Evolutionary conservation across 441 rosid genomes (phyloP), one percentile per base, ranked within the genome.

Genomic region (Omphalea diandra): DNA sequence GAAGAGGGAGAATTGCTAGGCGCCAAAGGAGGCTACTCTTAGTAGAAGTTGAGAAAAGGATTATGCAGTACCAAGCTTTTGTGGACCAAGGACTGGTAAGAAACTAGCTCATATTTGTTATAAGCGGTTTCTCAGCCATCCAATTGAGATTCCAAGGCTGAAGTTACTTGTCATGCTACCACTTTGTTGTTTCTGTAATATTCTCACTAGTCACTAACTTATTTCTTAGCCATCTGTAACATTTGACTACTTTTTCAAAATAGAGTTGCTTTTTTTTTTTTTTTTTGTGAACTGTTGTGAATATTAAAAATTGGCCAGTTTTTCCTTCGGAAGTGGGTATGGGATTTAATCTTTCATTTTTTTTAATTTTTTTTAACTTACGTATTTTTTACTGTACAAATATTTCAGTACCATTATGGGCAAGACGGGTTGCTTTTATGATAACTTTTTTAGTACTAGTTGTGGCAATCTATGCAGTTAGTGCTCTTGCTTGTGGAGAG

Each of bases 1-100:
- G 99, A 66, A 85, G 92, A 73, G 99, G 98, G 69, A 90, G 90
- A 82, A 75, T 84, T 60, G 96, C 98, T 65, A 85, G 93, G 66
- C 80, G 78, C n/a, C 96, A 89, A 52, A 90, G 99, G 84, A 90
- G 97, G 80, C 83, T 94, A 61, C 87, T 91, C 57, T 75, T 92
- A 52, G 90, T 84, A 70, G 98, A 90, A 79, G 86, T 94, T 44
- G 98, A 94, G 81, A 90, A 83, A 86, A 85, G 84, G 69, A 88
- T 94, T 68, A 80, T 87, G 88, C 90, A 86, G 77, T 87, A 83
- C 81, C 99, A 94, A 69, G 78, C 70, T 76, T 92, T 69, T 63
- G 33, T 86, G 61, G 94, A 88, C 67, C 89, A 90, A 86, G 98
- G 96, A 68, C 80, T 79, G 80, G 99, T 94, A 79, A 82, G 91